phyloP scores from a whole-genome alignment of 306 rosid species.

The Hippophae rhamnoides region DNA sequence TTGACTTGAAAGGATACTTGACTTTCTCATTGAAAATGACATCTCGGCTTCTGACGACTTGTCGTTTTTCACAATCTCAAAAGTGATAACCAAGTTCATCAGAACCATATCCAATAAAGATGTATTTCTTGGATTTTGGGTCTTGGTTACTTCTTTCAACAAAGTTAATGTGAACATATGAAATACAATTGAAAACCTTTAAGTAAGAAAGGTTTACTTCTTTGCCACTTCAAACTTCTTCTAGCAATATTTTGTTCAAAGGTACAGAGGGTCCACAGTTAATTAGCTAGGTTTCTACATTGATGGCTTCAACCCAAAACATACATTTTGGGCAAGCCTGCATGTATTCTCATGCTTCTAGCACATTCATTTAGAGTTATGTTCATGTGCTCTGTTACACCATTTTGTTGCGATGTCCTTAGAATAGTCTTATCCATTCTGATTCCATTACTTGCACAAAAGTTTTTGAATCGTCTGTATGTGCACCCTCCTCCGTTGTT shows the following conservation, averaged over 20 bases:
- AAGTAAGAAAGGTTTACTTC: not conserved
- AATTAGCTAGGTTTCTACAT: not conserved
- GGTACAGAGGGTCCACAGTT: not conserved
- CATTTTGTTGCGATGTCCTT: not conserved
- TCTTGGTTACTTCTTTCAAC: not conserved
- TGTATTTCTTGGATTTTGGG: not conserved
- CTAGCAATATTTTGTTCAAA: not conserved
- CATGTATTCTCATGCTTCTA: not conserved
- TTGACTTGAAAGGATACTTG: not conserved
- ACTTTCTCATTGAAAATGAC: not conserved
- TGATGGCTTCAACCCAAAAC: not conserved
- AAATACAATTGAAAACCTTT: not conserved
- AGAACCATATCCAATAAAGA: not conserved
- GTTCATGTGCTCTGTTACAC: not conserved
- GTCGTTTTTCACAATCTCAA: not conserved
- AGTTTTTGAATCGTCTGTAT: not conserved
- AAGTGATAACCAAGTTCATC: not conserved
- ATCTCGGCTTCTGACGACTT: not conserved
- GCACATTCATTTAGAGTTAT: not conserved
- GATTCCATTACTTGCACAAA: not conserved
- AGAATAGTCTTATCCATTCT: not conserved
- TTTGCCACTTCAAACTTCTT: not conserved
- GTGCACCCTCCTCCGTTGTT: not conserved
- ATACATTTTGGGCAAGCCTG: not conserved
- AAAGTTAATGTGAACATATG: not conserved